Percentiles rank a stretch among this genome's conserved stretches.
phyloP scores from a whole-genome alignment of 2,329 filamentous ascomycete species.

The Aspergillus puulaauensis region DNA sequence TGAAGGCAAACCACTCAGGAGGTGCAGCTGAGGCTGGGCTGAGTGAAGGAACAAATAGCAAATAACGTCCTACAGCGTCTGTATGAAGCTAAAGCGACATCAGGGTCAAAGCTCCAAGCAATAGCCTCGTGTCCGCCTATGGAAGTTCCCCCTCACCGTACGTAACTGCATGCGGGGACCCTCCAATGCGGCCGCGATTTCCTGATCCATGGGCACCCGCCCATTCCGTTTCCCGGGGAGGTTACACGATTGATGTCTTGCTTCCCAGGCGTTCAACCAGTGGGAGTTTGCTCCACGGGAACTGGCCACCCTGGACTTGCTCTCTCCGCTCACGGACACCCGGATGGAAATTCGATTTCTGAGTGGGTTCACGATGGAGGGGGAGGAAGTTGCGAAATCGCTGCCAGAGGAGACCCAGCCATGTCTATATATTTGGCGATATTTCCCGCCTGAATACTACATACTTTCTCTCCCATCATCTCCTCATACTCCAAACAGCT shows the following conservation, averaged over 20 bases:
- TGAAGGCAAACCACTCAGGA: background rate
- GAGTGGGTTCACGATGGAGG: background rate
- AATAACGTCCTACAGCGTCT: background rate
- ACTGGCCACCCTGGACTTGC: background rate
- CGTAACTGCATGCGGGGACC: slow-evolving; percentile 3
- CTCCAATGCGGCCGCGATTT: background rate
- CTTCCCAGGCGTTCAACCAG: background rate
- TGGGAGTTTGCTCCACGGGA: background rate
- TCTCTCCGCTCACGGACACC: slow-evolving; percentile 2
- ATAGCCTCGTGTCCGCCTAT: background rate
- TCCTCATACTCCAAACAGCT: slow-evolving; percentile 10
- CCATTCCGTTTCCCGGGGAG: background rate
- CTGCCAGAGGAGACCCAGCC: background rate
- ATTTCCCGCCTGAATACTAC: slow-evolving; percentile 10
- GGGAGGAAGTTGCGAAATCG: slow-evolving; percentile 6
- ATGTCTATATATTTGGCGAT: slow-evolving; percentile 20
- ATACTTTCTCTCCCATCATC: slow-evolving; percentile 9
- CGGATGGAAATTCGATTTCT: background rate
- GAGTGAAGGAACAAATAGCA: background rate
- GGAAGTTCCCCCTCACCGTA: background rate
- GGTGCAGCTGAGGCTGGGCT: background rate
- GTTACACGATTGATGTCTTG: background rate
- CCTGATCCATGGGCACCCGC: background rate
- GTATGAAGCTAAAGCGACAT: background rate
- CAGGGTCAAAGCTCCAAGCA: background rate